A percentile compares a stretch with the other conserved stretches of the same genome.
phyloP scores from a whole-genome alignment of 164 flowering plant genomes.

The Stephania yunnanensis region DNA sequence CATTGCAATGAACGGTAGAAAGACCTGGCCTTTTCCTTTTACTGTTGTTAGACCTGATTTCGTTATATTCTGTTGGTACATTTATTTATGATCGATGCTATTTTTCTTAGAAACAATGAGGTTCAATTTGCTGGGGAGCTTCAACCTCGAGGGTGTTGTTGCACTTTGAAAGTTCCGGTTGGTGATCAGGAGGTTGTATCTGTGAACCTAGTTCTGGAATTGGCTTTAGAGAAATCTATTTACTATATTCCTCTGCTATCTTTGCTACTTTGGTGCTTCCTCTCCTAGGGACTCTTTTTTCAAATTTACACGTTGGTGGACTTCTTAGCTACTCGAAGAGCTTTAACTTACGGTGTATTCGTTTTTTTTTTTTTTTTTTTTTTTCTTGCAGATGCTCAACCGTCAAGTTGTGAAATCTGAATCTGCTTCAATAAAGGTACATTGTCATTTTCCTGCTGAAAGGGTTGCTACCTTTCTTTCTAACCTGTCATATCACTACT shows the following conservation, averaged over 20 bases:
- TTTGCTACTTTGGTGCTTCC: not conserved
- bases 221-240: not conserved
- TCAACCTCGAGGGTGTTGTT: conserved; percentile 71
- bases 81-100: not conserved
- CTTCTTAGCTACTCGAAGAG: not conserved
- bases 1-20: conserved; percentile 86
- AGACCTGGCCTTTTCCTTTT: not conserved
- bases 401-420: conserved; percentile 97
- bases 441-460: not conserved
- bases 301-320: not conserved
- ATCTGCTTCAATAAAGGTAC: conserved; percentile 89
- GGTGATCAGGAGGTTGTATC: conserved; percentile 67
- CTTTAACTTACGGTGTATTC: not conserved
- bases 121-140: conserved; percentile 96
- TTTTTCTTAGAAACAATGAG: conserved; percentile 67
- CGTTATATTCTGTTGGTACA: not conserved
- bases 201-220: not conserved
- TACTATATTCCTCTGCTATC: not conserved
- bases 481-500: not conserved
- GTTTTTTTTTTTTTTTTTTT: conserved; percentile 14
- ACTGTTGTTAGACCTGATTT: not conserved
- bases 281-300: not conserved
- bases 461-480: not conserved
- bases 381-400: conserved; percentile 53
- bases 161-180: conserved; percentile 40